Percentiles rank a stretch among this genome's conserved stretches.
Conservation (phyloP, 495 filamentous ascomycete genomes). For the Talaromyces trachyspermus region DNA sequence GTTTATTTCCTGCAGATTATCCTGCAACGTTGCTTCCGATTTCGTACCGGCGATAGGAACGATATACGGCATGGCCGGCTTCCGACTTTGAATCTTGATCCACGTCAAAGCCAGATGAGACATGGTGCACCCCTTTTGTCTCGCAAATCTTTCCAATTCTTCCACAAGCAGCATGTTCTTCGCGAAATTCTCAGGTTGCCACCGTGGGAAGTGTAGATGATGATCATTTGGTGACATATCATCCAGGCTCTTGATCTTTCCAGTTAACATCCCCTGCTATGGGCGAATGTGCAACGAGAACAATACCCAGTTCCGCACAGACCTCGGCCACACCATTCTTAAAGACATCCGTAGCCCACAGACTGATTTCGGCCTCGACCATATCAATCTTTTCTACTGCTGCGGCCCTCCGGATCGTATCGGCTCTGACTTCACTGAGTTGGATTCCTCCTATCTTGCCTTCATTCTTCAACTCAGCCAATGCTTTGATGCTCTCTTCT, state of each 20-base stretch:
- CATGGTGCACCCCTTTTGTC: constrained; percentile 55
- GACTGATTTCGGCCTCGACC: constrained; percentile 62
- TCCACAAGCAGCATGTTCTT: constrained; percentile 58
- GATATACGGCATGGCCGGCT: constrained; percentile 46
- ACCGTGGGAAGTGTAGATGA: constrained; percentile 47
- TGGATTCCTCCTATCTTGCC: constrained; percentile 52
- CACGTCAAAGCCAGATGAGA: constrained; percentile 68
- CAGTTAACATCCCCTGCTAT: constrained; percentile 45
- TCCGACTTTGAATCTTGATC: constrained; percentile 42
- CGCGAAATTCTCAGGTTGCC: constrained; percentile 56
- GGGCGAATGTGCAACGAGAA: constrained; percentile 53
- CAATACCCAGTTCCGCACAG: constrained; percentile 54
- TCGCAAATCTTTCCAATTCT: constrained; percentile 53
- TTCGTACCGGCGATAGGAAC: constrained; percentile 71
- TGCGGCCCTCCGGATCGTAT: constrained; percentile 57
- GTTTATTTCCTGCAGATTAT: constrained; percentile 41
- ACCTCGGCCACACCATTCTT: constrained; percentile 57
- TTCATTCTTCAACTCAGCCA: constrained; percentile 32
- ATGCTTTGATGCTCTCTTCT: constrained; percentile 38
- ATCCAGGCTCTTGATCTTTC: constrained; percentile 45
- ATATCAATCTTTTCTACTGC: constrained; percentile 51
- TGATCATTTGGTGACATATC: constrained; percentile 51
- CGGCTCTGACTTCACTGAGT: constrained; percentile 54
- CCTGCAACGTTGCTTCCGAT: constrained; percentile 34
- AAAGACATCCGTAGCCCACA: constrained; percentile 51